Evolutionary conservation across 2,329 filamentous ascomycete genomes (phyloP).

Genomic region (Ustulina deusta): DNA sequence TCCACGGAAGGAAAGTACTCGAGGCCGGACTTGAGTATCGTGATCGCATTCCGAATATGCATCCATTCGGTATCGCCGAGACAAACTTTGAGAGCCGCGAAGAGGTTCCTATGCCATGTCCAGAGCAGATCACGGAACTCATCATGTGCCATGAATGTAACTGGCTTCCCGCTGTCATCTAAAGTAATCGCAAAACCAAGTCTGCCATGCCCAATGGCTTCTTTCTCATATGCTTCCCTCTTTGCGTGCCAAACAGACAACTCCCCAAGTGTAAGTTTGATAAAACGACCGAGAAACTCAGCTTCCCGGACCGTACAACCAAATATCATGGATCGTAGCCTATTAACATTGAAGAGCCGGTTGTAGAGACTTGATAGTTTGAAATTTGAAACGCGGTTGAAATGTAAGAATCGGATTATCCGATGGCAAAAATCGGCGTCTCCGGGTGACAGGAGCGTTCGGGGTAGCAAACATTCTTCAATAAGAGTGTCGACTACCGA

Average conservation of each 20-base stretch:
- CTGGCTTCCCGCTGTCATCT: slow-evolving; percentile 76
- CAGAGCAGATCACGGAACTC: slow-evolving; percentile 87
- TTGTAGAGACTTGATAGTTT: slow-evolving; percentile 86
- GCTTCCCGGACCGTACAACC: slow-evolving; percentile 90
- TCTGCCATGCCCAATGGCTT: slow-evolving; percentile 72
- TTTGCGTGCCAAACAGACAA: slow-evolving; percentile 87
- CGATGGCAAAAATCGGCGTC: slow-evolving; percentile 92
- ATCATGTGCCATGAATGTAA: slow-evolving; percentile 81
- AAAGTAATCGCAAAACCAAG: slow-evolving; percentile 83
- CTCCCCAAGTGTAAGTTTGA: slow-evolving; percentile 84
- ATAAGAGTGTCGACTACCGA: slow-evolving; percentile 80
- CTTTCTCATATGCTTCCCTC: slow-evolving; percentile 80
- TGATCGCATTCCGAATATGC: slow-evolving; percentile 97
- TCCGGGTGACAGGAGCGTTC: slow-evolving; percentile 82
- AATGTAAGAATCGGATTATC: slow-evolving; percentile 89
- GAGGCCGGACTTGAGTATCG: slow-evolving; percentile 82
- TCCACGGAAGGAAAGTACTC: slow-evolving; percentile 89
- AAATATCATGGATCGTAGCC: slow-evolving; percentile 85
- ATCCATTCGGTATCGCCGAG: slow-evolving; percentile 90
- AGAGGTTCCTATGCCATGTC: slow-evolving; percentile 89
- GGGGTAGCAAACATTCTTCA: slow-evolving; percentile 92
- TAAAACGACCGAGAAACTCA: slow-evolving; percentile 90
- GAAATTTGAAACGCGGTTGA: slow-evolving; percentile 86
- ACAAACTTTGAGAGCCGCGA: slow-evolving; percentile 82
- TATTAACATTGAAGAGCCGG: slow-evolving; percentile 84